Evolutionary conservation across 2,329 filamentous ascomycete species (phyloP), one percentile per base, ranked within the genome.

Genomic region (Davidsoniella australis): DNA sequence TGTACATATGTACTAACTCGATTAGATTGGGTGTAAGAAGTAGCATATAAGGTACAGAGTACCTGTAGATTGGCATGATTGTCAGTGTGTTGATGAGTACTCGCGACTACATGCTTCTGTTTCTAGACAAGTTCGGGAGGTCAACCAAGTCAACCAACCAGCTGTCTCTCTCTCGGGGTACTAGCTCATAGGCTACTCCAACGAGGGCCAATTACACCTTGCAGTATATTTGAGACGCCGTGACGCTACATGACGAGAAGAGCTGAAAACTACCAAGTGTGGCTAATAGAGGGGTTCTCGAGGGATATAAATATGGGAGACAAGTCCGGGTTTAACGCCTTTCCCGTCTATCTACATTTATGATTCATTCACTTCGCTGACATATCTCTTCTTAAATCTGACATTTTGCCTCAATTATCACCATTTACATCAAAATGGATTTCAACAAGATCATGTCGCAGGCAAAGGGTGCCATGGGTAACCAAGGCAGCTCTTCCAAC

Each of bases 391-490:
- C 33, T 41, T 29, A 5, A 38, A 42, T 12, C 9, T 5, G 20
- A 9, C 9, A 12, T 20, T 37, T 29, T 41, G n/a, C 20, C 9
- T 23, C 20, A 39, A 36, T 38, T 8, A 40, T 24, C 23, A 33
- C 29, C 29, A 33, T 33, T 9, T 9, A 9, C 26, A 17, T 24
- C 29, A 52, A 38, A 39, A 54, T 54, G 49, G 43, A 52, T 36
- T 50, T 54, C 46, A 43, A 33, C 38, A 54, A 52, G 47, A 42
- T 54, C 14, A 37, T 46, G 23, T 20, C 44, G n/a, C 51, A 53
- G 41, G 53, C 45, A 55, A 60, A 51, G 50, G 54, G 48, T 47
- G 51, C 55, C 24, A 40, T 53, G 16, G 10, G 37, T 37, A 47
- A 47, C 43, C 36, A 29, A 24, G 39, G 43, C 18, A 41, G 41